These are phyloP conservation scores for Corchorus olitorius DNA, from an alignment of 345 rosid genomes.

Conservation along the genomic window DNA sequence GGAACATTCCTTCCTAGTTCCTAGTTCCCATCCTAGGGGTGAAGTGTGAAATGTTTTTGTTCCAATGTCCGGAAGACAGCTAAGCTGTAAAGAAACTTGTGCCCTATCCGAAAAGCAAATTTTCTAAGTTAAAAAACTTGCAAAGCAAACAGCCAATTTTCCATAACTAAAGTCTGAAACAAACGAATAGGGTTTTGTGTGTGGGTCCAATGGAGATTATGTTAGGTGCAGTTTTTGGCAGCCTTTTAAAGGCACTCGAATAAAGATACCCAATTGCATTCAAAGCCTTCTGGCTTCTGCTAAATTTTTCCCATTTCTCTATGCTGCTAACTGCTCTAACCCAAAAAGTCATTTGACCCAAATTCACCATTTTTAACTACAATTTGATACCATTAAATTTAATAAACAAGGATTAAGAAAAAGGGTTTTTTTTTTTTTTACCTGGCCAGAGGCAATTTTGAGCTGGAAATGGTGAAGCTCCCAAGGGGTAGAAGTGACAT, in stretches of 20 bases:
- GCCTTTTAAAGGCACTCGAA: constrained; percentile 29
- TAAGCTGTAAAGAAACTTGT: background rate
- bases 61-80: constrained; percentile 4
- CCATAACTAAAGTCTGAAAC: background rate
- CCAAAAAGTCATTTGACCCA: constrained; percentile 7
- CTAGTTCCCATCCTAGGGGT: background rate
- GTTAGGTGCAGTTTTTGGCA: constrained; percentile 20
- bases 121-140: background rate
- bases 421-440: constrained; percentile 19
- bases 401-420: background rate
- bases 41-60: background rate
- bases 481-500: constrained; percentile 78
- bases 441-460: constrained; percentile 80
- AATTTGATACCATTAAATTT: background rate
- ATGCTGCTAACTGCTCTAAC: constrained; percentile 1
- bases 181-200: background rate
- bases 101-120: background rate
- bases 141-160: background rate
- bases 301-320: constrained; percentile 17
- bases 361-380: constrained; percentile 9
- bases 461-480: constrained; percentile 80
- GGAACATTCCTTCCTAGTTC: background rate
- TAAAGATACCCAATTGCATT: constrained; percentile 22
- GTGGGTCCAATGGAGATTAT: background rate
- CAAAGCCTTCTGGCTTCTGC: constrained; percentile 1